Base-by-base conservation (phyloP, 768 basidiomycete genomes). In the Termitomyces sp. region DNA sequence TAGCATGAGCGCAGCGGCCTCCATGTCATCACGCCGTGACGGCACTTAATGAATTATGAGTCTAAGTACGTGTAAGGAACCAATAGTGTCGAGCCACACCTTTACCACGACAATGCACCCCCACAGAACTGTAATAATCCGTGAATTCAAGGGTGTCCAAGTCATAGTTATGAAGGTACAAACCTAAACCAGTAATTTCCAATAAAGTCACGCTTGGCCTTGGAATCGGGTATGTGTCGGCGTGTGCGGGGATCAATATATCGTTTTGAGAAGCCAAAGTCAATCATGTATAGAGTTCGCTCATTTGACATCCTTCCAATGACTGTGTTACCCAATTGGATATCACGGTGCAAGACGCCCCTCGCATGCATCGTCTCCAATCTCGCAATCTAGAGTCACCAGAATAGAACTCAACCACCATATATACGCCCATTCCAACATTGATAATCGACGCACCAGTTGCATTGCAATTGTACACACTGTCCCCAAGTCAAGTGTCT, bases 161-260 rank as follows among this genome's bases (percentile, higher is more conserved):
- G 18, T 3, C 7, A 22, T 20, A 15, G 30, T 49, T 63, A 58
- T 54, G 6, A 31, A n/a, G 45, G 27, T 12, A 62, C 73, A 58
- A 55, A 86, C 74, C 83, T 85, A 68, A 92, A 92, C 88, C 88
- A 92, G 67, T 91, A 92, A 68, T 92, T 92, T 27, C 89, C 89
- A 54, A 91, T 84, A 62, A 92, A 91, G 65, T 89, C 86, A 44
- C 88, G 82, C 67, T 84, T 85, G 33, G 72, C 72, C 54, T 79
- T 83, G 64, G 84, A 85, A 58, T 91, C 86, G 18, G 84, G 82
- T 58, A 92, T 88, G 65, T 92, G 89, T n/a, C 80, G 79, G 45
- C 72, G 77, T 3, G 87, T 89, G 48, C 69, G 61, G 22, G 80
- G 79, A 70, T 92, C 87, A 61, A 91, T 83, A 62, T 88, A 92